These are phyloP conservation scores for Lachancea mirantina DNA, from an alignment of 805 yeast species.

Conservation along the genomic window DNA sequence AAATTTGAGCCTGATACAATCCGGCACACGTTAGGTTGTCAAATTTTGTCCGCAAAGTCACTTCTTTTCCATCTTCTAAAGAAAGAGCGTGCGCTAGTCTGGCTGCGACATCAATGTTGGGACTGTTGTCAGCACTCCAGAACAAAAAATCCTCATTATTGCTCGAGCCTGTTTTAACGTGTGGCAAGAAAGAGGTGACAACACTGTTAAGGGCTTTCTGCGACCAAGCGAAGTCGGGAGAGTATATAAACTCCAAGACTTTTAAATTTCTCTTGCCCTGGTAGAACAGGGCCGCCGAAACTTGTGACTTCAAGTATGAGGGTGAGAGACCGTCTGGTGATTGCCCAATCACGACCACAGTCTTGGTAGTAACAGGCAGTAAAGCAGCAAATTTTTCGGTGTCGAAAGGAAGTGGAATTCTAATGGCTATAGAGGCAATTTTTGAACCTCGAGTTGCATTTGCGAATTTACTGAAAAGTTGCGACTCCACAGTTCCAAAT, in stretches of 20 bases:
- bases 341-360: constrained; percentile 65
- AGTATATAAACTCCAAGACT: constrained; percentile 47
- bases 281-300: constrained; percentile 62
- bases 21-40: constrained; percentile 76
- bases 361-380: constrained; percentile 52
- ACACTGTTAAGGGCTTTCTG: constrained; percentile 45
- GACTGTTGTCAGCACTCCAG: constrained; percentile 65
- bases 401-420: constrained; percentile 79
- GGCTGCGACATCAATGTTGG: constrained; percentile 48
- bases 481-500: constrained; percentile 66
- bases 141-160: constrained; percentile 35
- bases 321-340: constrained; percentile 30
- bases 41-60: constrained; percentile 54
- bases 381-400: constrained; percentile 48
- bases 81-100: constrained; percentile 65
- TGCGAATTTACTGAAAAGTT: constrained; percentile 39
- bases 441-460: constrained; percentile 27
- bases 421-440: constrained; percentile 62
- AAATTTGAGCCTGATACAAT: constrained; percentile 58
- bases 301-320: constrained; percentile 57
- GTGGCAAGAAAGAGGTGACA: constrained; percentile 35
- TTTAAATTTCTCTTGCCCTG: constrained; percentile 30
- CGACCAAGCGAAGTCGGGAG: constrained; percentile 50
- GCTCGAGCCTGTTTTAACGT: constrained; percentile 5
- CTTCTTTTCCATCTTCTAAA: constrained; percentile 45